Conservation (phyloP, 2,329 filamentous ascomycete species). For the Calycina herbarum region DNA sequence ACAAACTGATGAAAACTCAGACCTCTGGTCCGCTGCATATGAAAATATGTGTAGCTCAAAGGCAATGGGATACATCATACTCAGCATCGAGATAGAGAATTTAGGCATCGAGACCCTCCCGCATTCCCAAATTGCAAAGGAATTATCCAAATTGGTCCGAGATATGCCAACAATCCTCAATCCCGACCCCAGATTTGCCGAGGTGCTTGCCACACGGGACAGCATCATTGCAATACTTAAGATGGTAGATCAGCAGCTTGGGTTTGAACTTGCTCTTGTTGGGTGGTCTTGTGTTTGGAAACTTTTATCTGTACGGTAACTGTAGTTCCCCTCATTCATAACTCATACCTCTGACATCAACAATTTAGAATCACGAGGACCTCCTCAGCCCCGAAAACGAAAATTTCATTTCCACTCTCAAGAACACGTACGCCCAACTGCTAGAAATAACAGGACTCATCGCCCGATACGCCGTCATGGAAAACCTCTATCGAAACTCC, state of each 20-base stretch:
- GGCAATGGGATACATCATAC: background rate
- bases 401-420: background rate
- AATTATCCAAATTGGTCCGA: background rate
- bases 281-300: slow-evolving; percentile 22
- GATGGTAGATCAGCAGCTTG: slow-evolving; percentile 23
- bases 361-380: background rate
- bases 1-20: background rate
- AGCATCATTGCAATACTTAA: slow-evolving; percentile 19
- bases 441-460: slow-evolving; percentile 22
- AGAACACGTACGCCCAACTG: slow-evolving; percentile 13
- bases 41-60: background rate
- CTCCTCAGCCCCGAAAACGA: background rate
- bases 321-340: background rate
- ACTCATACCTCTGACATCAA: background rate
- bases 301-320: background rate
- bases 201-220: slow-evolving; percentile 2
- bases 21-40: slow-evolving; percentile 7
- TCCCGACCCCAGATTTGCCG: background rate
- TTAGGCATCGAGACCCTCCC: background rate
- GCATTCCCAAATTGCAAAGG: slow-evolving; percentile 7
- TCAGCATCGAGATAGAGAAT: background rate
- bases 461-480: slow-evolving; percentile 29
- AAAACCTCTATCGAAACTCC: slow-evolving; percentile 22
- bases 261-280: slow-evolving; percentile 19
- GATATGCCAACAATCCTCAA: slow-evolving; percentile 9